Base-by-base conservation (phyloP, 2,329 filamentous ascomycete genomes). In the Paecilomyces fulvus region DNA sequence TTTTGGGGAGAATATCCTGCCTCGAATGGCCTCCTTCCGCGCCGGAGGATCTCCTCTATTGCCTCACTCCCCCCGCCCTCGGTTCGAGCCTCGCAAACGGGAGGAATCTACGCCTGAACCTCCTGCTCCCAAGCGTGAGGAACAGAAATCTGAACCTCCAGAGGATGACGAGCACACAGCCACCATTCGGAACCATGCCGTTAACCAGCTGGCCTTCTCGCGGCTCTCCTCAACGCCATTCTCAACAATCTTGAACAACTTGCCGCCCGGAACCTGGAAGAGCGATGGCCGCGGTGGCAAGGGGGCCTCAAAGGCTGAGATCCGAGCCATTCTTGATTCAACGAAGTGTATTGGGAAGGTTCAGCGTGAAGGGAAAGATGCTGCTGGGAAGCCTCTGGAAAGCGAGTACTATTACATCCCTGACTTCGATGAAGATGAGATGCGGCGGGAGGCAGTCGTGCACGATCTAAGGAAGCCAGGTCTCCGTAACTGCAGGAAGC, bases 351-450 rank as follows among this genome's bases (percentile, higher is more conserved):
- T 97, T 60, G 94, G 94, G 51, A 87, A 94, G 71, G 96, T 99
- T 65, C 80, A 82, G 53, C 87, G 94, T 43, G 87, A 92, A 70
- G 94, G 94, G 68, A 99, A 97, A 73, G 94, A 99, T 69, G 94
- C 94, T 4, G 92, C 94, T 0, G 94, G 94, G 63, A 94, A 96
- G 76, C 77, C 87, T 6, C 82, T 99, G 0, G 92, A 99, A 79
- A 95, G 89, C 77, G 92, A 99, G 72, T 97, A 95, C 72, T 97
- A 97, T 75, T 99, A 99, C 68, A 80, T 96, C 7, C 89, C 92
- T 0, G 92, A 97, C 71, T 81, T 85, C 66, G 94, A 99, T 69
- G 78, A 81, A 2, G 91, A 97, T 68, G 82, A 86, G 60, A 83
- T 87, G 68, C 83, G 92, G 58, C 84, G 89, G 53, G 83, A 90